phyloP scores from a whole-genome alignment of 208 protist genomes.

The Leishmania turanica region DNA sequence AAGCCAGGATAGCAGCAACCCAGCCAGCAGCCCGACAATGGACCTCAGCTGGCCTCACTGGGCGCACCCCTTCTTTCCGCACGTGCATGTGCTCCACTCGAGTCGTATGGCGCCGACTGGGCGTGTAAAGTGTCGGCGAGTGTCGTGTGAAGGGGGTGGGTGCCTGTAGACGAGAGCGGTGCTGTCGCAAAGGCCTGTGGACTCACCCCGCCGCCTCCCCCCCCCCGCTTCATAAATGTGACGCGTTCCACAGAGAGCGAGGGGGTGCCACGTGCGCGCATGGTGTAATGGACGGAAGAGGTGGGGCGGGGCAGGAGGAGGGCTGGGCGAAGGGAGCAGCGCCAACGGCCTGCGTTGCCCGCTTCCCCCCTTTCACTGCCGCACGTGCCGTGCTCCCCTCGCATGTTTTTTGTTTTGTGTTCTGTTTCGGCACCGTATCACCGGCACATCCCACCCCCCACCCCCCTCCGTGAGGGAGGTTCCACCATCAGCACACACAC shows the following conservation, averaged over 20 bases:
- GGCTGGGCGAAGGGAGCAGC: neutral
- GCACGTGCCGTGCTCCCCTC: neutral
- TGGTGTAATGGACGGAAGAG: neutral
- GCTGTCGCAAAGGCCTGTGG: too few relatives aligned
- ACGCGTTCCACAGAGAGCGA: neutral
- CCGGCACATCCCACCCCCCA: too few relatives aligned
- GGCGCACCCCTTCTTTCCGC: too few relatives aligned
- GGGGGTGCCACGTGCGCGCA: neutral
- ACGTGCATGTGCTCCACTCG: too few relatives aligned
- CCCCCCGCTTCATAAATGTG: neutral
- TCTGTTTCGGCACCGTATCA: neutral
- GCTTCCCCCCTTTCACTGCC: neutral
- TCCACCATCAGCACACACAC: too few relatives aligned
- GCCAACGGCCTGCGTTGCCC: neutral
- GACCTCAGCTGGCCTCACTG: too few relatives aligned
- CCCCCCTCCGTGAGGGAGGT: too few relatives aligned
- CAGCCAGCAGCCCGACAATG: too few relatives aligned
- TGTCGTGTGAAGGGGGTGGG: neutral
- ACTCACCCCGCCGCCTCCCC: too few relatives aligned
- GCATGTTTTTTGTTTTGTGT: neutral
- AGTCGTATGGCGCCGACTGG: too few relatives aligned
- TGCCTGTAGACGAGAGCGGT: too few relatives aligned
- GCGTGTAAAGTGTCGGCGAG: neutral
- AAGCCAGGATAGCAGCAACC: too few relatives aligned
- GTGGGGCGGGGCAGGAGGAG: neutral